Percentiles rank a stretch among this genome's conserved stretches.
These are phyloP conservation scores for Fusarium xylarioides DNA, from an alignment of 2,329 filamentous ascomycete genomes.

Conservation along the genomic window DNA sequence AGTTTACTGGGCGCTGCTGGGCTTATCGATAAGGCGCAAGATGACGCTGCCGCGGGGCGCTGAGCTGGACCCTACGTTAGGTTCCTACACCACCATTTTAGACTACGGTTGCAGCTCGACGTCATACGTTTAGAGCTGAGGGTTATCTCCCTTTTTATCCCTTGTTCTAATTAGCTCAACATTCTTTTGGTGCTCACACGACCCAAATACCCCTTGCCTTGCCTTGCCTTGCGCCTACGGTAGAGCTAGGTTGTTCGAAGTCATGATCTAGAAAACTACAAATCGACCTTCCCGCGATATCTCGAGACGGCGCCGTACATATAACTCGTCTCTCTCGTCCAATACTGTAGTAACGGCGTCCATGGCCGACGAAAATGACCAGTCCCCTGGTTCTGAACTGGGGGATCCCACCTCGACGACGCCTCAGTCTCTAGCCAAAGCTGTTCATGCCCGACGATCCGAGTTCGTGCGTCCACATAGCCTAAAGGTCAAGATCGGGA, in stretches of 20 bases:
- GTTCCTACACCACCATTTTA: slow-evolving; percentile 30
- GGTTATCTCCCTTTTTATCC: slow-evolving; percentile 12
- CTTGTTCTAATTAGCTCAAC: slow-evolving; percentile 6
- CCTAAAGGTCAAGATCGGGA: slow-evolving; percentile 87
- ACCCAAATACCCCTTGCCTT: background rate
- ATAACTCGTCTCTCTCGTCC: slow-evolving; percentile 22
- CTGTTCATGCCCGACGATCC: slow-evolving; percentile 74
- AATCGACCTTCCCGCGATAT: slow-evolving; percentile 36
- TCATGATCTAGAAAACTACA: slow-evolving; percentile 50
- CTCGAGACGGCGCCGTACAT: slow-evolving; percentile 36
- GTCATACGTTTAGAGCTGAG: slow-evolving; percentile 28
- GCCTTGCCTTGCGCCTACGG: background rate
- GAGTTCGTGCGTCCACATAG: slow-evolving; percentile 82
- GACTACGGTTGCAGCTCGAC: slow-evolving; percentile 15
- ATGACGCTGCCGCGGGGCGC: slow-evolving; percentile 35
- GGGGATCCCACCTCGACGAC: slow-evolving; percentile 55
- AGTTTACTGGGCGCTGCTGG: slow-evolving; percentile 15
- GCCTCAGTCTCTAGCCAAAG: slow-evolving; percentile 68
- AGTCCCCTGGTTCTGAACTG: slow-evolving; percentile 52
- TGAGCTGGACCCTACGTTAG: slow-evolving; percentile 9
- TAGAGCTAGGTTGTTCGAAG: slow-evolving; percentile 32
- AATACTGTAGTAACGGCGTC: slow-evolving; percentile 38
- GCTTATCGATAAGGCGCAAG: slow-evolving; percentile 45
- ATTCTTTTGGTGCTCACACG: slow-evolving; percentile 21
- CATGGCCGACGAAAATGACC: slow-evolving; percentile 43